Conservation (phyloP, 202 grass and related monocot species). For the Carex arenaria region DNA sequence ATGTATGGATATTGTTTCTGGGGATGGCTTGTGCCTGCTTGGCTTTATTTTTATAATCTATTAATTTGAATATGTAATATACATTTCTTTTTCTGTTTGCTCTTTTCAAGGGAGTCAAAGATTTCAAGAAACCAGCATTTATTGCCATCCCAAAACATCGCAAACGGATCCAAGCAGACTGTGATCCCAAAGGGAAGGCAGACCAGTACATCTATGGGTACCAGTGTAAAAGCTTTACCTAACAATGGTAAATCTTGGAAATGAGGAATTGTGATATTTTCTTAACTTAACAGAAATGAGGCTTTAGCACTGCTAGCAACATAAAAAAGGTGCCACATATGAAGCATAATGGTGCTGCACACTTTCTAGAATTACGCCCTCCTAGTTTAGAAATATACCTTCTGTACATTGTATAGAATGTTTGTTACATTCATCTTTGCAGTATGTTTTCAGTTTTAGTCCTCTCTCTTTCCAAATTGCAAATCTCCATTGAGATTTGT, state of each 20-base stretch:
- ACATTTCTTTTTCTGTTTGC: not conserved
- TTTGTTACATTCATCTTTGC: not conserved
- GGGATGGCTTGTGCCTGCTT: not conserved
- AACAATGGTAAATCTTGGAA: slow-evolving; percentile 20
- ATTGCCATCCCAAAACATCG: not conserved
- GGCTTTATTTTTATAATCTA: not conserved
- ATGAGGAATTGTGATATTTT: not conserved
- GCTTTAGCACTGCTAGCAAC: not conserved
- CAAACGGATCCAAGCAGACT: not conserved
- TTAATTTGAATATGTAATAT: not conserved
- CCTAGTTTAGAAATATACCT: not conserved
- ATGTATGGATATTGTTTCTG: not conserved
- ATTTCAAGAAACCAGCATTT: not conserved
- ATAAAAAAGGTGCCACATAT: not conserved
- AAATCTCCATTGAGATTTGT: not conserved
- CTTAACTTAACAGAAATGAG: not conserved
- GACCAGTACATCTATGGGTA: not conserved
- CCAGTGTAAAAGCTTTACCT: slow-evolving; percentile 1
- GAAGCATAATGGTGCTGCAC: not conserved
- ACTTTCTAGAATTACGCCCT: not conserved
- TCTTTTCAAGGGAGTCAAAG: not conserved
- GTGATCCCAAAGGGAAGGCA: slow-evolving; percentile 3
- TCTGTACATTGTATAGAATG: not conserved
- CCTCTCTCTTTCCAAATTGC: not conserved
- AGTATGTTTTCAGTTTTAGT: not conserved